Base-by-base conservation (phyloP, 2,329 filamentous ascomycete species). In the Colletotrichum godetiae region DNA sequence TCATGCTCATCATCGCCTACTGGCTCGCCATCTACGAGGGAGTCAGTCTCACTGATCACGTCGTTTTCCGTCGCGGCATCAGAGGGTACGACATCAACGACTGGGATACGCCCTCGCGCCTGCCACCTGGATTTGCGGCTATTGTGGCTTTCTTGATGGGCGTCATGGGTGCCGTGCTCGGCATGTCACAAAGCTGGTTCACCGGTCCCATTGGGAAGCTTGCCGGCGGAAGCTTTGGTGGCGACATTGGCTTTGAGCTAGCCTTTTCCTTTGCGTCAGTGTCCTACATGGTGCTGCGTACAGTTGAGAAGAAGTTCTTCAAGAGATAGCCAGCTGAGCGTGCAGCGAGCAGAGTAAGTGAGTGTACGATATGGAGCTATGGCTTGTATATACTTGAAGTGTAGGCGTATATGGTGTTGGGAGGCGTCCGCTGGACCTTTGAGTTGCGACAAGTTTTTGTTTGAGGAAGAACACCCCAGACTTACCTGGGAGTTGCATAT, bases 11-110 rank as follows among this genome's bases (percentile, higher is more conserved):
- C 64, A 91, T 91, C 74, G 89, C 89, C 2, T 95, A 94, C 84
- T 95, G 93, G 92, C 86, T 94, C 1, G 90, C 92, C 60, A 93
- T 94, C 77, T 95, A 94, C 82, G 88, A 90, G 75, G 92, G 89
- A 59, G 89, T 94, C 75, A 85, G 89, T 1, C 80, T 94, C 22
- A 84, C 87, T 1, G 92, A 94, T 68, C 92, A 94, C 82, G 89
- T 94, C 77, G 77, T 93, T 78, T 94, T 92, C 85, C 90, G 89
- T 78, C 87, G 88, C 29, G 89, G 90, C 3, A 89, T 92, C 75
- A 67, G 75, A 2, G 90, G 89, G 10, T 94, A 94, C 80, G 79
- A 82, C n/a, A 83, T 88, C 0, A 87, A 89, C 55, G 80, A 87
- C 74, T 94, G 92, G 79, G 87, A 91, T 75, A 84, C 88, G 67